These are phyloP conservation scores for Seiridium unicorne DNA, from an alignment of 2,329 filamentous ascomycete species.

Conservation along the genomic window DNA sequence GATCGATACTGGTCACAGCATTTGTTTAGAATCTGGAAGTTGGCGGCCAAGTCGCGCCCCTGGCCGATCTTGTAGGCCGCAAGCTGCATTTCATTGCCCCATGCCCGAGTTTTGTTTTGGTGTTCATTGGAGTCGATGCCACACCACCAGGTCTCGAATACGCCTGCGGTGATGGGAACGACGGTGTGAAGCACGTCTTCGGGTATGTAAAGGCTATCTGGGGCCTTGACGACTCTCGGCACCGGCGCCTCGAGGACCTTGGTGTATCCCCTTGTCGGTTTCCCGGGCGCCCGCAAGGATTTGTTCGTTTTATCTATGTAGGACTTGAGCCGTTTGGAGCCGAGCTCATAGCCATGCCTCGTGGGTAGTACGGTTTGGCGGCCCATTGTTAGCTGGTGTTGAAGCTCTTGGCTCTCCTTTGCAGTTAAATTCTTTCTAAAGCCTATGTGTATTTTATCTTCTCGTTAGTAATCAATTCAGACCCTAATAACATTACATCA, in stretches of 20 bases:
- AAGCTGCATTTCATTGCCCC: neutral
- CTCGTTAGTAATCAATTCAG: neutral
- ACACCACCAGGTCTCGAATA: neutral
- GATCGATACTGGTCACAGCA: too few relatives aligned
- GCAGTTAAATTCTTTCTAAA: neutral
- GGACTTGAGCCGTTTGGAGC: neutral
- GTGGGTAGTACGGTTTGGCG: neutral
- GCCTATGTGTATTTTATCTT: neutral
- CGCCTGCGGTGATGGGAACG: neutral
- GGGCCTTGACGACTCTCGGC: neutral
- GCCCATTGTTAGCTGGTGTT: neutral
- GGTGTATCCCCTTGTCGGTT: neutral
- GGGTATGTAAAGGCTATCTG: neutral
- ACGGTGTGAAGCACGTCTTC: neutral
- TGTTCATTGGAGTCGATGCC: neutral
- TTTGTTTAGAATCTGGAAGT: too few relatives aligned
- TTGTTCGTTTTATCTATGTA: neutral
- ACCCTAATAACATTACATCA: too few relatives aligned
- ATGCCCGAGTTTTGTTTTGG: neutral
- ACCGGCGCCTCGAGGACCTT: neutral
- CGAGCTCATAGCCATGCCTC: neutral
- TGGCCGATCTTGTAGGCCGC: too few relatives aligned
- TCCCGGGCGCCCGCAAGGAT: neutral
- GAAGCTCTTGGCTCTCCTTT: neutral
- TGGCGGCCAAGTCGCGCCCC: too few relatives aligned